Percentiles rank a stretch among this genome's conserved stretches.
These are phyloP conservation scores for Narthecium ossifragum DNA, from an alignment of 106 monocot genomes.

Conservation along the genomic window DNA sequence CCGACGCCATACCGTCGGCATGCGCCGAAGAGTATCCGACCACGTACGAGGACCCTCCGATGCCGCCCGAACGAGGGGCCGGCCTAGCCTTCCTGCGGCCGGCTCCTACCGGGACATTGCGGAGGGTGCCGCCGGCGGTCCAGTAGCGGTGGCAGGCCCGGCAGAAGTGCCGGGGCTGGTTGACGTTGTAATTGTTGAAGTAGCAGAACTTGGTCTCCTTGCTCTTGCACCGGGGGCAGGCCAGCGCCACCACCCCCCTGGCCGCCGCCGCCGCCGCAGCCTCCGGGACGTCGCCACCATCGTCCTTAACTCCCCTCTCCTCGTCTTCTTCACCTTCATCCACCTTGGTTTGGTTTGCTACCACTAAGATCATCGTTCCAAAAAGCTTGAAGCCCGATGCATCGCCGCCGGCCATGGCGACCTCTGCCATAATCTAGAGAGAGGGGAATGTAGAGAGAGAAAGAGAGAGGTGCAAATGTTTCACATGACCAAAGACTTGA, in stretches of 20 bases:
- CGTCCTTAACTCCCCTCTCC: background rate
- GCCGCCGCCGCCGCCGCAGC: conserved; percentile 3
- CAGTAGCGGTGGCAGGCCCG: conserved; percentile 58
- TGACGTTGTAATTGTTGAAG: conserved; percentile 76
- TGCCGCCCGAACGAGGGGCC: conserved; percentile 1
- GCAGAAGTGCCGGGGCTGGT: conserved; percentile 65
- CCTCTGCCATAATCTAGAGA: conserved; percentile 3
- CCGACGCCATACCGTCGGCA: background rate
- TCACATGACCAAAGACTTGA: too few species aligned
- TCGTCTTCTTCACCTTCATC: background rate
- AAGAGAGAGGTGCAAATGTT: background rate
- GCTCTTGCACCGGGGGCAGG: conserved; percentile 48
- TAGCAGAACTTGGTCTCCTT: conserved; percentile 61
- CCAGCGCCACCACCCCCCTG: conserved; percentile 19
- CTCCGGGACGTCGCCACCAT: background rate
- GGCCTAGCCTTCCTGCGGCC: conserved; percentile 25
- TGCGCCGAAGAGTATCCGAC: conserved; percentile 1
- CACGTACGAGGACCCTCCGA: conserved; percentile 1
- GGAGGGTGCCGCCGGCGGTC: conserved; percentile 55
- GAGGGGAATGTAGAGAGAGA: background rate
- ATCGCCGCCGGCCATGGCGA: background rate
- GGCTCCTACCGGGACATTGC: conserved; percentile 46
- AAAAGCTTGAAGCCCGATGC: conserved; percentile 27
- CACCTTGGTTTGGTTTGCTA: background rate
- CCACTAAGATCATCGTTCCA: conserved; percentile 19